phyloP scores from a whole-genome alignment of 805 yeast genomes.

The Metschnikowia santaceciliae region DNA sequence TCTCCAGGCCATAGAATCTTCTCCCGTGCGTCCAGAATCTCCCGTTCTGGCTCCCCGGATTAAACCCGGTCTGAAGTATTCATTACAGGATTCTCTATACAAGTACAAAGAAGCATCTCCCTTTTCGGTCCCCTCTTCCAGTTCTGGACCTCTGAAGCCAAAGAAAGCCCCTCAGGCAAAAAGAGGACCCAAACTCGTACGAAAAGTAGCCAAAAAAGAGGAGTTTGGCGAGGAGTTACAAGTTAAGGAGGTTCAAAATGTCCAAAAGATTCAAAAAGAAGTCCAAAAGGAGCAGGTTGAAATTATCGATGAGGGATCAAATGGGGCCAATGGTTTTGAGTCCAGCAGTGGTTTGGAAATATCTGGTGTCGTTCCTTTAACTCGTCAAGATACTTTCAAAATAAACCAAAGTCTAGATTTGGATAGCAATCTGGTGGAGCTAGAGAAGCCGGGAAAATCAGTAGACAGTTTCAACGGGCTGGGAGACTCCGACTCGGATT shows the following conservation, averaged over 20 bases:
- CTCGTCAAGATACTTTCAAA: neutral
- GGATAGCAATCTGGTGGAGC: neutral
- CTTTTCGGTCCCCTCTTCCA: neutral
- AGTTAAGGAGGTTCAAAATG: no score
- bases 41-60: neutral
- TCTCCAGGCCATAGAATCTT: constrained; percentile 5
- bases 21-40: constrained; percentile 8
- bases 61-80: constrained; percentile 35
- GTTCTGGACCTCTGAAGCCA: no score
- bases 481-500: constrained; percentile 14
- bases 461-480: neutral
- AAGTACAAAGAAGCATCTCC: constrained; percentile 8
- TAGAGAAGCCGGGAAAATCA: neutral
- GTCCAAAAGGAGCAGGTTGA: neutral
- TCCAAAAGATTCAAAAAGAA: no score
- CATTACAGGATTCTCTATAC: constrained; percentile 34
- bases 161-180: no score
- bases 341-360: neutral
- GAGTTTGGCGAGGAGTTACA: no score
- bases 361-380: neutral
- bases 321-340: no score
- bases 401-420: neutral
- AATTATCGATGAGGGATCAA: no score
- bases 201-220: no score
- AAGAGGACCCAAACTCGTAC: neutral